Evolutionary conservation across 1,284 basidiomycete genomes (phyloP), one percentile per base, ranked within the genome.

Genomic region (Fistulina hepatica): DNA sequence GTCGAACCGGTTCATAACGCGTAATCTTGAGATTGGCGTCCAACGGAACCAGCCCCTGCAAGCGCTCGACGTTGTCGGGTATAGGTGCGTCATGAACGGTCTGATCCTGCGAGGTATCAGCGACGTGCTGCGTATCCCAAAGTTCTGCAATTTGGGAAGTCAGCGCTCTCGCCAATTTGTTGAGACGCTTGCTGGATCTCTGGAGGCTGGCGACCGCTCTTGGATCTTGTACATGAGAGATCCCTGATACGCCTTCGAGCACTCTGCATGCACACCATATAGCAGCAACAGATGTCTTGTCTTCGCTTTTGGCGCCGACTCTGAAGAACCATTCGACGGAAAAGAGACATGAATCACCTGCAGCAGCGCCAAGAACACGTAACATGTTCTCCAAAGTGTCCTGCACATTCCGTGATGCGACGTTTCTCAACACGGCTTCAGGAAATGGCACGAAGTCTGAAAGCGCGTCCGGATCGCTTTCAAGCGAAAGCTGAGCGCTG

Each of bases 211-310:
- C n/a, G n/a, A n/a, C n/a, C n/a, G n/a, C n/a, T n/a, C n/a, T n/a
- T n/a, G n/a, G n/a, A n/a, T n/a, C n/a, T n/a, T n/a, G n/a, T 4
- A 16, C 13, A 12, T 77, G 53, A 8, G 59, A 60, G 2, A 79
- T 56, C 2, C 59, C 57, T 0, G 69, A 60, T 3, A 81, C 63
- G 3, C 91, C 91, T 45, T 86, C 79, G 37, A 94, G 55, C 1
- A 94, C 56, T 35, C 71, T 65, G 44, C 73, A 70, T 1, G 81
- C 80, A 49, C 83, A 83, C 85, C 89, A 93, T n/a, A 91, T 60
- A 2, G 85, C 85, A 0, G 86, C 73, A 2, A 76, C 76, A 3
- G 77, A 68, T 24, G 66, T 61, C 7, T 51, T 57, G 7, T 65
- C 64, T 20, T 56, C 59, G 21, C 66, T 59, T 40, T 54, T 51